Evolutionary conservation across 225 moss, liverwort and hornwort genomes (phyloP).

Genomic region (Anthoceros angustus): DNA sequence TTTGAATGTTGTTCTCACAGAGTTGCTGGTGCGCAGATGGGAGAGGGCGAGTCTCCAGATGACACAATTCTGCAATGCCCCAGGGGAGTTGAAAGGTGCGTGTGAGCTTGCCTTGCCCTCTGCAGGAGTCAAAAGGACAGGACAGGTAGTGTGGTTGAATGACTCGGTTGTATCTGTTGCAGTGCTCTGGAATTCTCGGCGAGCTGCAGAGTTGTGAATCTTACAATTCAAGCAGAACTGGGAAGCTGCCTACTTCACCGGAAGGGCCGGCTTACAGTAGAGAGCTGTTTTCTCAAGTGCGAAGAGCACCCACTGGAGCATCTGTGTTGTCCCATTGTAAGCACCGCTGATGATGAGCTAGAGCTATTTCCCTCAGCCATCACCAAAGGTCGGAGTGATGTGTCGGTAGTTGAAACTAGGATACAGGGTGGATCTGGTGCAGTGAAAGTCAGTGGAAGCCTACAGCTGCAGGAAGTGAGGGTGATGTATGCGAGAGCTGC

Average conservation of each 20-base stretch:
- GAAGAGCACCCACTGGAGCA: constrained; percentile 36
- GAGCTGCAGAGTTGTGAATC: constrained; percentile 29
- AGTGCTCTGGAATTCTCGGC: constrained; percentile 46
- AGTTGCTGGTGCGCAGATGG: constrained; percentile 14
- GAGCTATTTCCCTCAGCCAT: constrained; percentile 20
- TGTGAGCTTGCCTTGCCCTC: not conserved
- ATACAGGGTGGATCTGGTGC: constrained; percentile 37
- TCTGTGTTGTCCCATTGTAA: constrained; percentile 37
- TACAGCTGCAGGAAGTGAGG: constrained; percentile 36
- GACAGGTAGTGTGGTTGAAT: too few relatives aligned
- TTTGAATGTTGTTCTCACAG: not conserved
- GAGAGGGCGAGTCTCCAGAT: constrained; percentile 35
- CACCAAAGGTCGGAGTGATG: constrained; percentile 31
- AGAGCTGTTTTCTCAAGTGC: constrained; percentile 35
- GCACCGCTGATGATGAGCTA: constrained; percentile 30
- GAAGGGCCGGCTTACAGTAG: constrained; percentile 34
- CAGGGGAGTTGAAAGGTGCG: constrained; percentile 40
- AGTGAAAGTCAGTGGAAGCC: constrained; percentile 30
- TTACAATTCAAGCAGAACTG: constrained; percentile 41
- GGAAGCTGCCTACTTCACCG: constrained; percentile 37
- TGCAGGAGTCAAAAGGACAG: not conserved
- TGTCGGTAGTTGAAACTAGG: constrained; percentile 38
- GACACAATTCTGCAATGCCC: constrained; percentile 34
- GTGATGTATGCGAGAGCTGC: constrained; percentile 37
- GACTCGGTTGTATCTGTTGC: not conserved